Evolutionary conservation across 345 rosid species (phyloP).

Genomic region (Adansonia digitata): DNA sequence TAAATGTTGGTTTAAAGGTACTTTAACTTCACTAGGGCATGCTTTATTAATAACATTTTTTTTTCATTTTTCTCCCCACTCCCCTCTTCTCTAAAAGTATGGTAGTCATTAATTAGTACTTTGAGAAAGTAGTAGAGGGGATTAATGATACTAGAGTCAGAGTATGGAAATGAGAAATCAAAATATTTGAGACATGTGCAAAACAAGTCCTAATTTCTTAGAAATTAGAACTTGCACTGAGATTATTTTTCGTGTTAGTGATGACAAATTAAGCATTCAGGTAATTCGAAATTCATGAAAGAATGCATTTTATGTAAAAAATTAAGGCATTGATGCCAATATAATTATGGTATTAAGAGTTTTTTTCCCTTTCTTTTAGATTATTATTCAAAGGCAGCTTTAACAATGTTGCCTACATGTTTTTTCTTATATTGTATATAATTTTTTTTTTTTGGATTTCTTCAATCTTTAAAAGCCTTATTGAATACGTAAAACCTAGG

Average conservation of each 20-base stretch:
- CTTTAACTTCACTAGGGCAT: constrained; percentile 8
- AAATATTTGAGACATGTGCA: constrained; percentile 95
- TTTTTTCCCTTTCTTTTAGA: not conserved
- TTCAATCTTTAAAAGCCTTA: not conserved
- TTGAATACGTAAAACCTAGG: not conserved
- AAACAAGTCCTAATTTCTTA: constrained; percentile 74
- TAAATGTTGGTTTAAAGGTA: constrained; percentile 94
- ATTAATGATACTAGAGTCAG: constrained; percentile 98
- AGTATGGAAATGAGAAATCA: constrained; percentile 94
- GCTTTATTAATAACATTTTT: not conserved
- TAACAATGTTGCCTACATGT: not conserved
- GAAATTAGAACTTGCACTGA: constrained; percentile 83
- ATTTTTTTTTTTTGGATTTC: too few species aligned
- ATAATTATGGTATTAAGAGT: not conserved
- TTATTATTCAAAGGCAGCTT: not conserved
- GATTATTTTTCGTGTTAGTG: constrained; percentile 89
- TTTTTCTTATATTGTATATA: not conserved
- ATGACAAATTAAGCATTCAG: constrained; percentile 96
- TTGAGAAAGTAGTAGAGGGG: constrained; percentile 98
- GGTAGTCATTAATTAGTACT: constrained; percentile 61
- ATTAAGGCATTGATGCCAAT: not conserved
- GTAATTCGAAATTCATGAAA: constrained; percentile 35
- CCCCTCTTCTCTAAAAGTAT: not conserved
- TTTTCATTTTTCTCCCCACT: not conserved
- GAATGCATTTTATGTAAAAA: not conserved